Base-by-base conservation (phyloP, 2,329 filamentous ascomycete species). In the Myriosclerotinia curreyana region DNA sequence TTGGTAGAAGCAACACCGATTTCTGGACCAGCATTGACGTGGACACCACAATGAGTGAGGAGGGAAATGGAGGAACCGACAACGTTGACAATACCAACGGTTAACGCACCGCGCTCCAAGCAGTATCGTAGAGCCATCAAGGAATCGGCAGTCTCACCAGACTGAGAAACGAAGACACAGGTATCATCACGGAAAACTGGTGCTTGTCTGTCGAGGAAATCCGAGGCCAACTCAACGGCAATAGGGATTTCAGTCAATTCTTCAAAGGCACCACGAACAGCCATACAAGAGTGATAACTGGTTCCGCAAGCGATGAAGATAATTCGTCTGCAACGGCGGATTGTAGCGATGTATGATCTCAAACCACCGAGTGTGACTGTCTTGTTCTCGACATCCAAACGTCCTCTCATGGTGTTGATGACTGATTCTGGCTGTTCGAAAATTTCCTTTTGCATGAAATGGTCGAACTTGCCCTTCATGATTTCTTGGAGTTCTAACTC, bases 391-490 rank as follows among this genome's bases (percentile, higher is more conserved):
- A 90, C 83, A 78, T 99, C 95, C 73, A 99, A 83, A 81, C 95
- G 95, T 80, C 95, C 95, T 87, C 95, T 92, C 95, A 99, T 99
- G 71, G 95, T 97, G 86, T 99, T 99, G 82, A 99, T 88, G 67
- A 99, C 92, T 17, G 95, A 99, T 81, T 99, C 95, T 75, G 95
- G 95, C 83, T 99, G 95, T 84, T 99, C 95, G 78, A 99, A 99
- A 75, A 99, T 99, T 79, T 99, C 95, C 87, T 99, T 99, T 79
- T 99, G 95, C 95, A 99, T 99, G 84, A 97, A 99, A 82, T 99
- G 95, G 79, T 99, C 95, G 80, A 98, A 99, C 77, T 95, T 96
- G 79, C 95, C 95, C 89, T 99, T 99, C 95, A 99, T 99, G 80
- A 99, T 99, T 83, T 99, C 93, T 83, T 99, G 95, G 69, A 99